Conservation (phyloP, 148 eudicot genomes). For the Fagopyrum homotropicum region DNA sequence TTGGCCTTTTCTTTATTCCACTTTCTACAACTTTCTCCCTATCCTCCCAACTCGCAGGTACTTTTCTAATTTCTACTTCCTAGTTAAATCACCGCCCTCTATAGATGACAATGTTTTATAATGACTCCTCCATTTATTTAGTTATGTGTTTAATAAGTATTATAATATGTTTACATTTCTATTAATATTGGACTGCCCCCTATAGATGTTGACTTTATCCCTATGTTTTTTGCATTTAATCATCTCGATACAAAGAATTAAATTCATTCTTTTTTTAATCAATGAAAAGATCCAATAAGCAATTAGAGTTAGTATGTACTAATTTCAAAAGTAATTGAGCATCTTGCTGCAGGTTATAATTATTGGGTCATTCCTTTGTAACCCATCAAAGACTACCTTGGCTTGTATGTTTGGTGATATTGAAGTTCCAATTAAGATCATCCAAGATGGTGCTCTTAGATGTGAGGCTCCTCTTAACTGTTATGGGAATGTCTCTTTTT, state of each 20-base stretch:
- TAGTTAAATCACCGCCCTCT: too few relatives aligned
- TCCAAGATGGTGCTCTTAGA: slow-evolving; percentile 75
- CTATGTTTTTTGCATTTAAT: neutral
- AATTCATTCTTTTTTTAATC: neutral
- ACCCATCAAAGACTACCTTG: slow-evolving; percentile 50
- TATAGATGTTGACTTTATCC: too few relatives aligned
- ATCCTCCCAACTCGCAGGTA: too few relatives aligned
- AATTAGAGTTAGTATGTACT: neutral
- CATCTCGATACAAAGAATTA: neutral
- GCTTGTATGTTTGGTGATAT: slow-evolving; percentile 80
- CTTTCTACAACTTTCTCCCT: too few relatives aligned
- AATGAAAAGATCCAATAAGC: neutral
- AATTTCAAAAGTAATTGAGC: neutral
- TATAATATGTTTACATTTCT: too few relatives aligned
- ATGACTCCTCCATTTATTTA: too few relatives aligned
- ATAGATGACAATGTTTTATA: too few relatives aligned
- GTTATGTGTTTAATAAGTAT: too few relatives aligned
- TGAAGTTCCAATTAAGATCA: slow-evolving; percentile 71
- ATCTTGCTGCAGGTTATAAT: slow-evolving; percentile 61
- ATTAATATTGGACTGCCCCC: too few relatives aligned
- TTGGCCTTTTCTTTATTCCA: too few relatives aligned
- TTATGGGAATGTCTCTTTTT: slow-evolving; percentile 67
- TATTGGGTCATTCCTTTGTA: slow-evolving; percentile 75
- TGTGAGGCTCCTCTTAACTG: slow-evolving; percentile 71
- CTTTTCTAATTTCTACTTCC: too few relatives aligned